Evolutionary conservation across 306 rosid genomes (phyloP).

Genomic region (Malus asiatica): DNA sequence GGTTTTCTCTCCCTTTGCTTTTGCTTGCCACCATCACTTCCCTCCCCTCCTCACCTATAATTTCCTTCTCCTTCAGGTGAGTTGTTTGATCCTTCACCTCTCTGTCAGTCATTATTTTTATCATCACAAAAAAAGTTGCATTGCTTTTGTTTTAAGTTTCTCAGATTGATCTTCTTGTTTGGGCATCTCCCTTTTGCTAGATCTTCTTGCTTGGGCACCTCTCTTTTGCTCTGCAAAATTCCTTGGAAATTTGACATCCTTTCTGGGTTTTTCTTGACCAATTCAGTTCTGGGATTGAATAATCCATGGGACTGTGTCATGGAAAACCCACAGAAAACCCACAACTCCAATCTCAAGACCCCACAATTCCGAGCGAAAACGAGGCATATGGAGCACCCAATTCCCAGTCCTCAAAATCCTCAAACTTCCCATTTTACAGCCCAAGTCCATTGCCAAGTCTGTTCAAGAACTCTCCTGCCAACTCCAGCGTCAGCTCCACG

Average conservation of each 20-base stretch:
- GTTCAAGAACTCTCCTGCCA: conserved; percentile 75
- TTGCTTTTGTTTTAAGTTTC: conserved; percentile 31
- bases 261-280: conserved; percentile 19
- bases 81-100: conserved; percentile 14
- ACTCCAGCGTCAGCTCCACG: conserved; percentile 57
- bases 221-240: conserved; percentile 6
- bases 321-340: conserved; percentile 33
- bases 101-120: conserved; percentile 17
- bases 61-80: conserved; percentile 33
- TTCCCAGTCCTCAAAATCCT: conserved; percentile 25
- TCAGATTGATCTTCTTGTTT: conserved; percentile 16
- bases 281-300: conserved; percentile 8
- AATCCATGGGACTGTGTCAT: conserved; percentile 42
- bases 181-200: conserved; percentile 11
- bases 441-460: conserved; percentile 80
- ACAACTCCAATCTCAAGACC: conserved; percentile 8
- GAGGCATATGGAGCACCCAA: background rate
- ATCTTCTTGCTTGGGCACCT: conserved; percentile 15
- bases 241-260: conserved; percentile 22
- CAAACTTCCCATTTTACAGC: conserved; percentile 73
- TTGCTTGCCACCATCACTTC: conserved; percentile 20
- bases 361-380: conserved; percentile 6
- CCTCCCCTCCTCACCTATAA: conserved; percentile 23
- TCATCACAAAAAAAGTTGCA: conserved; percentile 26
- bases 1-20: conserved; percentile 20